Percentiles rank a stretch among this genome's conserved stretches.
These are phyloP conservation scores for Scheffersomyces coipomensis DNA, from an alignment of 805 yeast species.

Conservation along the genomic window DNA sequence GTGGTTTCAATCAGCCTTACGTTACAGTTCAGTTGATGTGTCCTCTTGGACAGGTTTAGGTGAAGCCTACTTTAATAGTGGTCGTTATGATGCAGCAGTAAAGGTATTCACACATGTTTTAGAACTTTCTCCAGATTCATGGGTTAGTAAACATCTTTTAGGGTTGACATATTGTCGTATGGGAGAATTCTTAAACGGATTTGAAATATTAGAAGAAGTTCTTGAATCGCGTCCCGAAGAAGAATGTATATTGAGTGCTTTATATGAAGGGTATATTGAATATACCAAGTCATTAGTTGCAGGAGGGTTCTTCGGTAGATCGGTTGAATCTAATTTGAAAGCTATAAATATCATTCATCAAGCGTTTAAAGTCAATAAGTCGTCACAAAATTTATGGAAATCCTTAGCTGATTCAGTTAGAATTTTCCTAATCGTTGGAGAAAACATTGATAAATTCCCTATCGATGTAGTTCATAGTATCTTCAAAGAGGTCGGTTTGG, in stretches of 20 bases:
- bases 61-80: slow-evolving; percentile 86
- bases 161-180: slow-evolving; percentile 64
- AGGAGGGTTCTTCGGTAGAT: slow-evolving; percentile 68
- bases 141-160: slow-evolving; percentile 65
- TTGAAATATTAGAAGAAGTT: slow-evolving; percentile 44
- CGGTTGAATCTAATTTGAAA: slow-evolving; percentile 45
- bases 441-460: slow-evolving; percentile 52
- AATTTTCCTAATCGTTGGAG: slow-evolving; percentile 54
- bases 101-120: slow-evolving; percentile 76
- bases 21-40: slow-evolving; percentile 63
- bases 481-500: slow-evolving; percentile 12
- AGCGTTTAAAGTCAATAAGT: slow-evolving; percentile 32
- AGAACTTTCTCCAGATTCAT: slow-evolving; percentile 42
- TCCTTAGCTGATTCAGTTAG: slow-evolving; percentile 56
- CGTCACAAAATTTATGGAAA: slow-evolving; percentile 65
- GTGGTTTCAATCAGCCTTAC: slow-evolving; percentile 82
- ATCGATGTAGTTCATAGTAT: slow-evolving; percentile 18
- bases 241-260: slow-evolving; percentile 43
- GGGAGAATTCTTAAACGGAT: slow-evolving; percentile 65
- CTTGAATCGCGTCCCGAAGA: slow-evolving; percentile 47
- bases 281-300: slow-evolving; percentile 51
- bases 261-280: slow-evolving; percentile 56
- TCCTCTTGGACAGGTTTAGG: slow-evolving; percentile 96
- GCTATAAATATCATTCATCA: slow-evolving; percentile 44
- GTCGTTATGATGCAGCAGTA: slow-evolving; percentile 80